Evolutionary conservation across 495 filamentous ascomycete species (phyloP).

Genomic region (Corynascus novoguineensis): DNA sequence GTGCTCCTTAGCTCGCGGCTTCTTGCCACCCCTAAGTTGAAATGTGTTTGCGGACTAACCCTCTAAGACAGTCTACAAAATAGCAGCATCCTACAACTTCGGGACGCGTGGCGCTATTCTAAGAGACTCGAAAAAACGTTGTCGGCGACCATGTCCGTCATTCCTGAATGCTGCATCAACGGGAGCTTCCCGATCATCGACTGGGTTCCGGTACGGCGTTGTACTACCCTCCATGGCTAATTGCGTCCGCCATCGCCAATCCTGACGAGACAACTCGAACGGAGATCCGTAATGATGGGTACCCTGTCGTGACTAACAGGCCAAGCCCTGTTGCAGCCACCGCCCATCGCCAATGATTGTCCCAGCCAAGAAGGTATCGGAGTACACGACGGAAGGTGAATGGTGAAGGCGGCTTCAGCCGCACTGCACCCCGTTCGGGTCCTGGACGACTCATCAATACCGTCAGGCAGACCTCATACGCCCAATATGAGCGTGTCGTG

Average conservation of each 20-base stretch:
- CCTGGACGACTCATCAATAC: constrained; percentile 3
- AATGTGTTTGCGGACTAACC: no score
- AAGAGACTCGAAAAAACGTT: not conserved
- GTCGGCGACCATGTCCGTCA: not conserved
- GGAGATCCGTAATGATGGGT: constrained; percentile 2
- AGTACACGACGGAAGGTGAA: constrained; percentile 2
- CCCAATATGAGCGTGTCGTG: constrained; percentile 21
- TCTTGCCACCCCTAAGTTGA: not conserved
- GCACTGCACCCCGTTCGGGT: constrained; percentile 27
- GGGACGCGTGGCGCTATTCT: no score
- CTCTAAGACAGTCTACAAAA: no score
- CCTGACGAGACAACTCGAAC: constrained; percentile 17
- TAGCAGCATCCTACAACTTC: not conserved
- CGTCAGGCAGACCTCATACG: constrained; percentile 3
- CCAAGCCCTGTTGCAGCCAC: constrained; percentile 15
- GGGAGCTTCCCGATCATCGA: not conserved
- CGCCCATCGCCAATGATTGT: constrained; percentile 17
- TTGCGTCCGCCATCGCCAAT: constrained; percentile 21
- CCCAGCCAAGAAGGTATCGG: constrained; percentile 19
- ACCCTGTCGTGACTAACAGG: not conserved
- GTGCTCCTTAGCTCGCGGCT: not conserved
- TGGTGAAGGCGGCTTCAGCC: constrained; percentile 24
- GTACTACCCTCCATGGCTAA: constrained; percentile 4
- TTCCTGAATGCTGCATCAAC: not conserved
- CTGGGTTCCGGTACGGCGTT: not conserved